These are phyloP conservation scores for Cutaneotrichosporon sp. DNA, from an alignment of 1,284 basidiomycete genomes.

Conservation along the genomic window DNA sequence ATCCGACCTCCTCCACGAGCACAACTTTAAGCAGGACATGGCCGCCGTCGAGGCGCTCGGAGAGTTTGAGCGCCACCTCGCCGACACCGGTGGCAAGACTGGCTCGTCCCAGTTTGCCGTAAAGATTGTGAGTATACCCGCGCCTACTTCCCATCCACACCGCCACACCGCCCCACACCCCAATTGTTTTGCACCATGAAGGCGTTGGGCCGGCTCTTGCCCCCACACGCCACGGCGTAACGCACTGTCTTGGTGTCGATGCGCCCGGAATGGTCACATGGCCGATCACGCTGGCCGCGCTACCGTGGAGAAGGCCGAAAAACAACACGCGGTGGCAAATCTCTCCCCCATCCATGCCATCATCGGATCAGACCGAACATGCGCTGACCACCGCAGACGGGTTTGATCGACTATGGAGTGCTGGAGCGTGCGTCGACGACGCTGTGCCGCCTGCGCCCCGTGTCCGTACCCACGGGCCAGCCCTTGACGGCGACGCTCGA, in stretches of 20 bases:
- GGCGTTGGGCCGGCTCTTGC: no score
- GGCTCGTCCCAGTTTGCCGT: conserved; percentile 74
- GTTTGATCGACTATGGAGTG: conserved; percentile 43
- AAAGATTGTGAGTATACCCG: conserved; percentile 66
- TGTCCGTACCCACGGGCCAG: conserved; percentile 10
- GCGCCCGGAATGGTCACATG: neutral
- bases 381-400: conserved; percentile 32
- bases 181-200: neutral
- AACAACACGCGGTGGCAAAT: no score
- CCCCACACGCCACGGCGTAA: no score
- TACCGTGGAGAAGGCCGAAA: no score
- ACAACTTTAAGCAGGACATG: conserved; percentile 57
- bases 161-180: neutral
- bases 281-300: no score
- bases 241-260: no score
- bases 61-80: conserved; percentile 62
- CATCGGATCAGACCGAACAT: neutral
- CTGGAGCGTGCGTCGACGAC: conserved; percentile 47
- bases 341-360: neutral
- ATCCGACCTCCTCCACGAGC: neutral
- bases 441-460: conserved; percentile 41
- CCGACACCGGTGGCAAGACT: conserved; percentile 26
- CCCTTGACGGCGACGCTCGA: neutral
- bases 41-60: conserved; percentile 66
- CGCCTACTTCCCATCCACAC: no score